Conservation (phyloP, 805 yeast species). For the Cyberlindnera veronae region DNA sequence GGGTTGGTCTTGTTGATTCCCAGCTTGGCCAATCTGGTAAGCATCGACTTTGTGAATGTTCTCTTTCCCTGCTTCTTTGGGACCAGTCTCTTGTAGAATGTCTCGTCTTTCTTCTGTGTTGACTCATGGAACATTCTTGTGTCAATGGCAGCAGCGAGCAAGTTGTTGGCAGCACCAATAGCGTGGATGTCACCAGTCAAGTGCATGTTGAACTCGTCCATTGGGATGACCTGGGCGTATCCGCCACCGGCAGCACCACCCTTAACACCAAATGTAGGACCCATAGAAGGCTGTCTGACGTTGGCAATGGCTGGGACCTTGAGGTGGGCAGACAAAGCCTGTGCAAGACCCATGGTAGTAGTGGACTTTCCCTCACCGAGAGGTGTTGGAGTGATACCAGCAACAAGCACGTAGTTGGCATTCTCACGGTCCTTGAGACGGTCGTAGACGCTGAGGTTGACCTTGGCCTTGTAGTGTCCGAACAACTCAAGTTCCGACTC, state of each 20-base stretch:
- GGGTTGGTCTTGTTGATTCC: constrained; percentile 72
- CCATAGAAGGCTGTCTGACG: constrained; percentile 87
- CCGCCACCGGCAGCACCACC: constrained; percentile 95
- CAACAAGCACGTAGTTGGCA: constrained; percentile 72
- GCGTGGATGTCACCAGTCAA: constrained; percentile 87
- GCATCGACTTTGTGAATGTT: constrained; percentile 64
- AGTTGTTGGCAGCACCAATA: constrained; percentile 75
- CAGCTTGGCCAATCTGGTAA: constrained; percentile 60
- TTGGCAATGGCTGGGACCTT: constrained; percentile 69
- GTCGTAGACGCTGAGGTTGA: constrained; percentile 58
- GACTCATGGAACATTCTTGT: constrained; percentile 82
- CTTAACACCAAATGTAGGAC: constrained; percentile 83
- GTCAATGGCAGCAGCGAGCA: constrained; percentile 82
- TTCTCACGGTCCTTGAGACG: constrained; percentile 56
- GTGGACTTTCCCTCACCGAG: constrained; percentile 85
- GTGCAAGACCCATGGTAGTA: constrained; percentile 79
- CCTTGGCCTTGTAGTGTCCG: constrained; percentile 77
- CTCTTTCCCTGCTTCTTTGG: constrained; percentile 72
- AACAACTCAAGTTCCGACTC: constrained; percentile 69
- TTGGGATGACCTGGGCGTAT: constrained; percentile 81
- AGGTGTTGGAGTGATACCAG: constrained; percentile 86
- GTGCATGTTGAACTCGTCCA: constrained; percentile 87
- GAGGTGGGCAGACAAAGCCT: constrained; percentile 76
- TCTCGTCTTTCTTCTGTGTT: constrained; percentile 67
- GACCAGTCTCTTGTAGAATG: constrained; percentile 70